These are phyloP conservation scores for Paragyromitra xinjiangensis DNA, from an alignment of 495 filamentous ascomycete genomes.

Conservation along the genomic window DNA sequence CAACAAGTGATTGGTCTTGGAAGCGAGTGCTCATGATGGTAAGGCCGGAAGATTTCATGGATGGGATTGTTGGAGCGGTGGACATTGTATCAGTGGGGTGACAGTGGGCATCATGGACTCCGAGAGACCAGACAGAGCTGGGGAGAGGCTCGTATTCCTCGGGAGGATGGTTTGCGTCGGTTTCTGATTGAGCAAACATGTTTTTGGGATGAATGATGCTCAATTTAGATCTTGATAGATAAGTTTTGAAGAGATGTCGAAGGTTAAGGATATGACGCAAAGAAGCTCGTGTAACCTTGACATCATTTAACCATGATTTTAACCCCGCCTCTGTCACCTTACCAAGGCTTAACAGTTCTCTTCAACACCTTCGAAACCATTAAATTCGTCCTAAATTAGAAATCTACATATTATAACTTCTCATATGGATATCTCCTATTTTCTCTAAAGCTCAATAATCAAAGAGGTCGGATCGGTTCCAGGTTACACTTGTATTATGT, in stretches of 20 bases:
- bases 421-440: neutral
- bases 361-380: neutral
- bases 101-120: slow-evolving; percentile 91
- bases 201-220: slow-evolving; percentile 1
- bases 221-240: slow-evolving; percentile 18
- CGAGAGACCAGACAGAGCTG: slow-evolving; percentile 74
- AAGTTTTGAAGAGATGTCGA: slow-evolving; percentile 2
- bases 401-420: neutral
- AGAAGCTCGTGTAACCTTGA: slow-evolving; percentile 1
- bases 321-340: slow-evolving; percentile 9
- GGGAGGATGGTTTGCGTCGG: neutral
- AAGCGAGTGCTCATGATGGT: slow-evolving; percentile 89
- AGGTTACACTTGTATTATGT: neutral
- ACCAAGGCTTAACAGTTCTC: neutral
- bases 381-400: neutral
- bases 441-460: neutral
- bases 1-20: slow-evolving; percentile 88
- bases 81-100: slow-evolving; percentile 98
- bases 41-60: slow-evolving; percentile 79
- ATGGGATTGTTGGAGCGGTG: slow-evolving; percentile 70
- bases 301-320: slow-evolving; percentile 3
- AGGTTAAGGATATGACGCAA: slow-evolving; percentile 4
- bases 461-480: neutral
- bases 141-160: slow-evolving; percentile 41
- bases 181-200: slow-evolving; percentile 30